A percentile compares a stretch with the other conserved stretches of the same genome.
Conservation (phyloP, 2,329 filamentous ascomycete species). For the Ilyonectria destructans region DNA sequence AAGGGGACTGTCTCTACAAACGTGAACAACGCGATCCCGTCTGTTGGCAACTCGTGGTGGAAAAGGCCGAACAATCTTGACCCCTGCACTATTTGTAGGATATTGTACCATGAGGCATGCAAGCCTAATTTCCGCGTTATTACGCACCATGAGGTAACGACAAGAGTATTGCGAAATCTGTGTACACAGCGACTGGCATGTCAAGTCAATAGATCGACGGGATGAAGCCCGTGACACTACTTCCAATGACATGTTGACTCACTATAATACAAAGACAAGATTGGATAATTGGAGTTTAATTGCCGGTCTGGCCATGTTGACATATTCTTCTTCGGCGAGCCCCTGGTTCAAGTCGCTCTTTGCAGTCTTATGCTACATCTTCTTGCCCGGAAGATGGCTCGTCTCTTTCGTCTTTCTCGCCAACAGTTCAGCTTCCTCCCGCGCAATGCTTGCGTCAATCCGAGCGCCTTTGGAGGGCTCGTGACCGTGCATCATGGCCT, state of each 20-base stretch:
- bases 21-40: no score
- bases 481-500: conserved; percentile 17
- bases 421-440: conserved; percentile 12
- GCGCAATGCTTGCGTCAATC: conserved; percentile 19
- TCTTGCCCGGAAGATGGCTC: conserved; percentile 12
- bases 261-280: conserved; percentile 9
- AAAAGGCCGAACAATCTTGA: conserved; percentile 12
- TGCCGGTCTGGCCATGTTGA: conserved; percentile 5
- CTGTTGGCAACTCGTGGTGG: neutral
- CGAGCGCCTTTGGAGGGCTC: conserved; percentile 14
- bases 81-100: conserved; percentile 2
- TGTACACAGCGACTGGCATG: conserved; percentile 5
- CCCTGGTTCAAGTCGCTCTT: conserved; percentile 5
- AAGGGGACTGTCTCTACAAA: no score
- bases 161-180: conserved; percentile 9
- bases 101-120: conserved; percentile 1
- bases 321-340: conserved; percentile 7
- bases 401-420: conserved; percentile 10
- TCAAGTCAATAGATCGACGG: conserved; percentile 5
- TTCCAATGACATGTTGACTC: conserved; percentile 4
- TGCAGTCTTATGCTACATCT: conserved; percentile 11
- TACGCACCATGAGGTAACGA: conserved; percentile 6
- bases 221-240: conserved; percentile 8
- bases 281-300: conserved; percentile 10
- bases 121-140: conserved; percentile 5